Conservation (phyloP, 345 rosid genomes). For the Alliaria petiolata region DNA sequence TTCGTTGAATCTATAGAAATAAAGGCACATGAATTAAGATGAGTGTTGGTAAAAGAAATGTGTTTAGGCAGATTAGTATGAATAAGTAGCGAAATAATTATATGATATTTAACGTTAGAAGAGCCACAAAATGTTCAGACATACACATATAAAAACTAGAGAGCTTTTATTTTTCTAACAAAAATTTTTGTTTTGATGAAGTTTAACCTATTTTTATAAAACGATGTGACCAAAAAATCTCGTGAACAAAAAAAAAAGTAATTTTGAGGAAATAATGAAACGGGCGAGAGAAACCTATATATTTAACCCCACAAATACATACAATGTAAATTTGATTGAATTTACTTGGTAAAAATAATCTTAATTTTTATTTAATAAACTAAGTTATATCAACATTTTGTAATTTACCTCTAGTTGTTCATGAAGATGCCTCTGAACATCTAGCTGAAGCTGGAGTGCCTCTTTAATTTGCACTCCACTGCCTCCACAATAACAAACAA, state of each 20-base stretch:
- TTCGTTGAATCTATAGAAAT: slow-evolving; percentile 61
- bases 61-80: not conserved
- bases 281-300: not conserved
- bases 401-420: slow-evolving; percentile 82
- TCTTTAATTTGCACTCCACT: slow-evolving; percentile 71
- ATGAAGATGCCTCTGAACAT: slow-evolving; percentile 87
- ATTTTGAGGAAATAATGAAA: not conserved
- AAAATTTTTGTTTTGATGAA: not conserved
- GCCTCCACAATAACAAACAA: slow-evolving; percentile 18
- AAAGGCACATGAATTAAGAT: slow-evolving; percentile 2
- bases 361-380: not conserved
- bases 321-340: slow-evolving; percentile 26
- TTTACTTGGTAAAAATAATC: not conserved
- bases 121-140: not conserved
- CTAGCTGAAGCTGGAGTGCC: slow-evolving; percentile 76
- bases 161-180: not conserved
- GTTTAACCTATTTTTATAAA: not conserved
- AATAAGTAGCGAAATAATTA: not conserved
- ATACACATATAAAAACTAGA: not conserved
- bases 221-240: not conserved
- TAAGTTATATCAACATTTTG: not conserved
- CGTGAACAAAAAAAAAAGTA: no score
- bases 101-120: not conserved
- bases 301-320: slow-evolving; percentile 1
- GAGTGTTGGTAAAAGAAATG: not conserved